Conservation (phyloP, 164 flowering plant species). For the Umbellularia californica region DNA sequence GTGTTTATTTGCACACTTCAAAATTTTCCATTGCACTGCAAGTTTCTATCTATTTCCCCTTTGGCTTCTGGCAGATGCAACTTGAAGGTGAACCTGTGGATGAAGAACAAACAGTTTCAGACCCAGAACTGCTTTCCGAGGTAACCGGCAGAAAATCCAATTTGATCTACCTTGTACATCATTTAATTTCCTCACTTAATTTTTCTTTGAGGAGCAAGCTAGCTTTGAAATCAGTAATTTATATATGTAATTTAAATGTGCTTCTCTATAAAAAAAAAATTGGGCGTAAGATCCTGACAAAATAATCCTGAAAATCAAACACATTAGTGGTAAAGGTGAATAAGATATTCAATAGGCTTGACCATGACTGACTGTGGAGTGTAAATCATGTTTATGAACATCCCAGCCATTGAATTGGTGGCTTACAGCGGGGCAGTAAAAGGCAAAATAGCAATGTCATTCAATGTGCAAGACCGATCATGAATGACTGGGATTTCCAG, state of each 20-base stretch:
- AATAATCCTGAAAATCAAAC: background rate
- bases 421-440: no score
- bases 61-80: conserved; percentile 40
- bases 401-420: no score
- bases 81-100: conserved; percentile 70
- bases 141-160: conserved; percentile 27
- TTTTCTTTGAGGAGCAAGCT: background rate
- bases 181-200: background rate
- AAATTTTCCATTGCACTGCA: background rate
- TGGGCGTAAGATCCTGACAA: background rate
- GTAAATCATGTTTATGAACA: no score
- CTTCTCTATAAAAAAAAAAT: background rate
- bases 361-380: no score
- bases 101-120: conserved; percentile 81
- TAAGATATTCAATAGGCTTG: no score
- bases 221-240: background rate
- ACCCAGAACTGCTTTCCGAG: conserved; percentile 69
- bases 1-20: background rate
- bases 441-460: no score
- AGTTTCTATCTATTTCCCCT: conserved; percentile 1
- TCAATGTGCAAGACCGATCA: no score
- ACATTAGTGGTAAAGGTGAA: background rate
- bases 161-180: background rate
- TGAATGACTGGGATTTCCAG: no score
- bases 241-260: background rate